These are phyloP conservation scores for Agaricus subrufescens DNA, from an alignment of 768 basidiomycete species.

Conservation along the genomic window DNA sequence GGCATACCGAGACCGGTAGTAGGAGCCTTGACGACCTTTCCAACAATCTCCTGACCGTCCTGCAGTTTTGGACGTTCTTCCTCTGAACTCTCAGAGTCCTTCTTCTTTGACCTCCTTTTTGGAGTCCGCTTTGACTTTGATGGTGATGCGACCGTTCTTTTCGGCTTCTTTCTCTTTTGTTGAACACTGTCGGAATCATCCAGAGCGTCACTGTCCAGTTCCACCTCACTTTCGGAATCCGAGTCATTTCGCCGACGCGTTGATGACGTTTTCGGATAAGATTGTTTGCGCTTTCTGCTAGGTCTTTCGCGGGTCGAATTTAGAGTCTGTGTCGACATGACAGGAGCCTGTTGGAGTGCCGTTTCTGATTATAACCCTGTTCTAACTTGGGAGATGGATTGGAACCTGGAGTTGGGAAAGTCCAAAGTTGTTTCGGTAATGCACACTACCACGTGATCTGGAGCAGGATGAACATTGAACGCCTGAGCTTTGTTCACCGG, in stretches of 20 bases:
- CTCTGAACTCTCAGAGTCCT: constrained; percentile 25
- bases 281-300: constrained; percentile 1
- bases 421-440: too few relatives aligned
- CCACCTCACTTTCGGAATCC: constrained; percentile 1
- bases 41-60: constrained; percentile 69
- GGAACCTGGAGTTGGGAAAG: too few relatives aligned
- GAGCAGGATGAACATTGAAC: too few relatives aligned
- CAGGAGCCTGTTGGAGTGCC: not conserved
- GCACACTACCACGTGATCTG: too few relatives aligned
- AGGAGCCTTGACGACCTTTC: constrained; percentile 75
- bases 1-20: constrained; percentile 71
- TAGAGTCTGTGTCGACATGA: not conserved
- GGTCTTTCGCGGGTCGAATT: not conserved
- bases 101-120: constrained; percentile 7
- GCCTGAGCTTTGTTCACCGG: too few relatives aligned
- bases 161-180: constrained; percentile 19
- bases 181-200: constrained; percentile 30
- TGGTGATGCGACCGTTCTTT: constrained; percentile 15
- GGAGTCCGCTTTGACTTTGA: not conserved
- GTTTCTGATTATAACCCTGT: not conserved
- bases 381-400: too few relatives aligned
- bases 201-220: constrained; percentile 41
- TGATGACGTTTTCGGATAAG: not conserved
- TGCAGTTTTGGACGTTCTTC: constrained; percentile 42
- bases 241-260: constrained; percentile 3